Conservation (phyloP, 1,284 basidiomycete species). For the Cryptococcus sp. region DNA sequence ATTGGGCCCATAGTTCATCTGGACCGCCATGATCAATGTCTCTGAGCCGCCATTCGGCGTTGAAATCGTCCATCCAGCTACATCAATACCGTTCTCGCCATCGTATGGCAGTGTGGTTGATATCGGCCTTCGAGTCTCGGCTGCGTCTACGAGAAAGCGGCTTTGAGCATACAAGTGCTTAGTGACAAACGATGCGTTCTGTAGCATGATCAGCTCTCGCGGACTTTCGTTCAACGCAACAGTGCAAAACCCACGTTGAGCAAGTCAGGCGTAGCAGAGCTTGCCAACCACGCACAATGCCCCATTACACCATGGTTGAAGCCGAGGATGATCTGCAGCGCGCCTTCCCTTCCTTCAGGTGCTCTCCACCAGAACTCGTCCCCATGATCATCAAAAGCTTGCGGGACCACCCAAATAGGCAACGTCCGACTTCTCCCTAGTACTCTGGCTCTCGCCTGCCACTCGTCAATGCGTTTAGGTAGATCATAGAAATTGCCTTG, state of each 20-base stretch:
- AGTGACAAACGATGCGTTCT: no score
- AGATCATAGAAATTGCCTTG: constrained; percentile 22
- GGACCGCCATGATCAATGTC: constrained; percentile 5
- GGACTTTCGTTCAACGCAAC: background rate
- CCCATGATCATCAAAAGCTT: constrained; percentile 22
- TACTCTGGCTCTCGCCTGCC: constrained; percentile 2
- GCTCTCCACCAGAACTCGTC: constrained; percentile 30
- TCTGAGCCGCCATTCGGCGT: constrained; percentile 1
- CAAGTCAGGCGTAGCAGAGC: constrained; percentile 10
- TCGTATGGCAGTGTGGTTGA: background rate
- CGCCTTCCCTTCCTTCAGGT: constrained; percentile 20
- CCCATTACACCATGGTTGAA: constrained; percentile 21
- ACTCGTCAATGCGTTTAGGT: constrained; percentile 12
- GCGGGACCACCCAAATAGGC: constrained; percentile 25
- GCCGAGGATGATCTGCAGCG: constrained; percentile 8
- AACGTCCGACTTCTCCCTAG: constrained; percentile 8
- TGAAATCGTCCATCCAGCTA: constrained; percentile 5
- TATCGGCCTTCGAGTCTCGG: constrained; percentile 2
- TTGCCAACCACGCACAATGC: constrained; percentile 13
- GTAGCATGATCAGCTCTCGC: constrained; percentile 1
- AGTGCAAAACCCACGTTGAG: constrained; percentile 9
- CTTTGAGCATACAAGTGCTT: background rate
- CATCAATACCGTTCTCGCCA: constrained; percentile 7
- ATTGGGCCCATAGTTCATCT: constrained; percentile 1
- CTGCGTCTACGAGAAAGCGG: constrained; percentile 6